These are phyloP conservation scores for Eucalyptus regnans DNA, from an alignment of 345 rosid species.

Conservation along the genomic window DNA sequence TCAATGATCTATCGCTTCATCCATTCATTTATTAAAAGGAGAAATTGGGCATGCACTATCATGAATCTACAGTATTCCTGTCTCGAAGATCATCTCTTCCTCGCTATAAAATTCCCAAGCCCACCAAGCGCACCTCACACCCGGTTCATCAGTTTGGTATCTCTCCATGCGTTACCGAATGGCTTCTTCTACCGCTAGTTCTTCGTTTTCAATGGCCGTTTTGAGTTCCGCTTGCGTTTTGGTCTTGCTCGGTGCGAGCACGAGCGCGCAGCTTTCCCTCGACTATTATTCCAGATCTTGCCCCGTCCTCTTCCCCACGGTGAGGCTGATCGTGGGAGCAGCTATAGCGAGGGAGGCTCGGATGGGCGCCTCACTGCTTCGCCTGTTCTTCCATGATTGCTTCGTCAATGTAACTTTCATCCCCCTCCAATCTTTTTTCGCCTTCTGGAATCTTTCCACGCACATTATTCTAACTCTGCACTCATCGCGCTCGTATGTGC, in stretches of 20 bases:
- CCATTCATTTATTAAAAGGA: background rate
- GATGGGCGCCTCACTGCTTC: constrained; percentile 72
- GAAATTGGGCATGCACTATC: background rate
- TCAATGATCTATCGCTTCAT: background rate
- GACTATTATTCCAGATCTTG: constrained; percentile 58
- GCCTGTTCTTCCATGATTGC: constrained; percentile 84
- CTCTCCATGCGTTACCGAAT: background rate
- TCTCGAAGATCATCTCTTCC: background rate
- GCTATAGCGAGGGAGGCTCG: constrained; percentile 49
- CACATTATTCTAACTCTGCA: background rate
- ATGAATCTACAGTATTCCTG: constrained; percentile 5
- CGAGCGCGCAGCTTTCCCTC: constrained; percentile 47
- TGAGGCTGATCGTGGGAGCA: constrained; percentile 28
- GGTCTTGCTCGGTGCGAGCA: background rate
- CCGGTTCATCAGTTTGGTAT: background rate
- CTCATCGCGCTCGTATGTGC: background rate
- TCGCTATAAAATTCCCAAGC: background rate
- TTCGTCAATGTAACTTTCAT: constrained; percentile 60
- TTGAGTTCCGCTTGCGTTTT: background rate
- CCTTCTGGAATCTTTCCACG: background rate
- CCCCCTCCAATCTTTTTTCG: background rate
- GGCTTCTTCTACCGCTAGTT: background rate
- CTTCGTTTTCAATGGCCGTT: background rate
- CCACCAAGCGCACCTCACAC: background rate
- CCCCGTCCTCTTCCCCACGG: constrained; percentile 36